Conservation (phyloP, 2,329 filamentous ascomycete species). For the Colletotrichum falcatum region DNA sequence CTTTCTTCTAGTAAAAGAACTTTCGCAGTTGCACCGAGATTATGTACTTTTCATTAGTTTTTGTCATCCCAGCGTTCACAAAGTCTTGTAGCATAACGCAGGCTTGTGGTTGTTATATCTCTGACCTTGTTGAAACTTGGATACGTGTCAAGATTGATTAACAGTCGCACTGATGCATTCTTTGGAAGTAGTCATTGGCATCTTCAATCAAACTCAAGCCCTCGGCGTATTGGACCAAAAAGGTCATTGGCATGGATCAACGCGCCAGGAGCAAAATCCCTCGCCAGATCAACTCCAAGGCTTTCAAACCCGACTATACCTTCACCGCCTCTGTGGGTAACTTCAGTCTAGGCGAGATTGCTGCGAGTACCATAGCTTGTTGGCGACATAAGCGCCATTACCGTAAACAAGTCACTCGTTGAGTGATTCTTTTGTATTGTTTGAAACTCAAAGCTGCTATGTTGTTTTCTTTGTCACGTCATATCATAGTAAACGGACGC, state of each 20-base stretch:
- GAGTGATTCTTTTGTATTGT: conserved; percentile 61
- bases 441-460: not conserved
- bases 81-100: conserved; percentile 62
- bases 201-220: conserved; percentile 63
- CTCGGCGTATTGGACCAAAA: conserved; percentile 59
- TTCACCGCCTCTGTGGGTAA: conserved; percentile 56
- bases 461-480: not conserved
- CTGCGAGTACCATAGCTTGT: conserved; percentile 63
- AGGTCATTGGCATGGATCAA: too few relatives aligned
- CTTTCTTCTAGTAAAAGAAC: conserved; percentile 51
- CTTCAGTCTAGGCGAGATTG: conserved; percentile 64
- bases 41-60: conserved; percentile 16
- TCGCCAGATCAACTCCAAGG: conserved; percentile 56
- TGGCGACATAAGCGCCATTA: conserved; percentile 55
- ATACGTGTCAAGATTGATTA: not conserved
- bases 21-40: too few relatives aligned
- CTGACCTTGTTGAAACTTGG: not conserved
- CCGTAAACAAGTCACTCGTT: conserved; percentile 54
- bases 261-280: too few relatives aligned
- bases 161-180: conserved; percentile 60
- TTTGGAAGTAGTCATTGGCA: conserved; percentile 63
- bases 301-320: conserved; percentile 61
- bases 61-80: conserved; percentile 59
- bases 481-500: conserved; percentile 30
- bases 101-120: conserved; percentile 48